Conservation (phyloP, 2,329 filamentous ascomycete genomes). For the Trichoderma afroharzianum region DNA sequence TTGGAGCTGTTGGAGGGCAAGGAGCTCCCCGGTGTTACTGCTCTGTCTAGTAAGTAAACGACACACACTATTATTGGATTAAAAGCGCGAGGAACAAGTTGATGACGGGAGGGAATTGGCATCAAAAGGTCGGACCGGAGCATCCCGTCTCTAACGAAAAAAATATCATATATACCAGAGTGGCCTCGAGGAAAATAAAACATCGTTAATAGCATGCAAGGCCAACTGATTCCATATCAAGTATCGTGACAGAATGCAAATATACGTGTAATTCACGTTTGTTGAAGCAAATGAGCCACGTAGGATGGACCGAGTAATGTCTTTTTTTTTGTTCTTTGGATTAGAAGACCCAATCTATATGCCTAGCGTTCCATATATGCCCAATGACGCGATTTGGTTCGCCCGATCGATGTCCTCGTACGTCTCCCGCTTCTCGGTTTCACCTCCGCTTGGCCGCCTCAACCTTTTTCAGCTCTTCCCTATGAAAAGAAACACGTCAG, state of each 20-base stretch:
- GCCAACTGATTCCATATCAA: background rate
- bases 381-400: background rate
- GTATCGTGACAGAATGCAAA: background rate
- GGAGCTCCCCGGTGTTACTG: conserved; percentile 88
- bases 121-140: conserved; percentile 28
- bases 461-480: conserved; percentile 93
- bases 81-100: conserved; percentile 23
- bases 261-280: background rate
- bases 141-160: conserved; percentile 34
- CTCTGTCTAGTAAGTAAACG: conserved; percentile 73
- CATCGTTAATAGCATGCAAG: background rate
- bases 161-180: conserved; percentile 9
- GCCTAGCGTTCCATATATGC: background rate
- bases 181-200: background rate
- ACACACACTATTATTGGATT: background rate
- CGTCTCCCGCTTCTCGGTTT: conserved; percentile 25
- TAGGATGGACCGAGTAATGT: background rate
- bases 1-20: conserved; percentile 98
- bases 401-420: conserved; percentile 11
- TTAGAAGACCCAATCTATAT: conserved; percentile 14
- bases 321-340: conserved; percentile 12
- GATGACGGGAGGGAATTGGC: conserved; percentile 30
- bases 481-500: conserved; percentile 33
- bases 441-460: conserved; percentile 67
- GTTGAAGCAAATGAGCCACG: background rate